Percentiles rank a stretch among this genome's conserved stretches.
phyloP scores from a whole-genome alignment of 768 basidiomycete species.

The Amanita rimosa region DNA sequence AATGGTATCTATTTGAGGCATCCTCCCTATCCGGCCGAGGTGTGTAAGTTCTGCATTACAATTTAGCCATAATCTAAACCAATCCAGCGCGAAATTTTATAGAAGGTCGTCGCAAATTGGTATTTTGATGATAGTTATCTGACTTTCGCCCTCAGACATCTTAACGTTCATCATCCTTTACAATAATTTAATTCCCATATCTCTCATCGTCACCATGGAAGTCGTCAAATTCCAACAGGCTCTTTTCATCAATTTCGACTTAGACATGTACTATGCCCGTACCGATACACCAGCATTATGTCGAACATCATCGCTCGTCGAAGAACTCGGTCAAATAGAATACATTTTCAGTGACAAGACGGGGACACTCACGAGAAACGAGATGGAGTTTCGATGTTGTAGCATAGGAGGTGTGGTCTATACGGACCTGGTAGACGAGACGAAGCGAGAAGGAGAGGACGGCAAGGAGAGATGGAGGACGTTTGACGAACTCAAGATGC shows the following conservation, averaged over 20 bases:
- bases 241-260: slow-evolving; percentile 90
- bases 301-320: slow-evolving; percentile 95
- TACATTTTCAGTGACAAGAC: slow-evolving; percentile 95
- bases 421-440: slow-evolving; percentile 85
- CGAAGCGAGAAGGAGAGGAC: slow-evolving; percentile 52
- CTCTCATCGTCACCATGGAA: slow-evolving; percentile 99
- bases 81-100: slow-evolving; percentile 61
- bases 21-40: slow-evolving; percentile 53
- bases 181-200: slow-evolving; percentile 98
- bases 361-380: slow-evolving; percentile 91
- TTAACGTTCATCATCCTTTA: slow-evolving; percentile 98
- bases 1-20: slow-evolving; percentile 83
- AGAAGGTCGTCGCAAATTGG: slow-evolving; percentile 45
- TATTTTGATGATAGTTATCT: slow-evolving; percentile 7
- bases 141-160: slow-evolving; percentile 49
- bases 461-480: slow-evolving; percentile 62
- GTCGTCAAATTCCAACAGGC: slow-evolving; percentile 99
- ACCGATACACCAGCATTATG: slow-evolving; percentile 97
- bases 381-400: slow-evolving; percentile 95
- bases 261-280: slow-evolving; percentile 95
- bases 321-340: slow-evolving; percentile 97
- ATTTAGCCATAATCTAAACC: neutral
- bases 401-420: slow-evolving; percentile 84
- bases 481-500: slow-evolving; percentile 58
- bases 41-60: slow-evolving; percentile 17